Base-by-base conservation (phyloP, 306 rosid genomes). In the Ochetophila trinervis region DNA sequence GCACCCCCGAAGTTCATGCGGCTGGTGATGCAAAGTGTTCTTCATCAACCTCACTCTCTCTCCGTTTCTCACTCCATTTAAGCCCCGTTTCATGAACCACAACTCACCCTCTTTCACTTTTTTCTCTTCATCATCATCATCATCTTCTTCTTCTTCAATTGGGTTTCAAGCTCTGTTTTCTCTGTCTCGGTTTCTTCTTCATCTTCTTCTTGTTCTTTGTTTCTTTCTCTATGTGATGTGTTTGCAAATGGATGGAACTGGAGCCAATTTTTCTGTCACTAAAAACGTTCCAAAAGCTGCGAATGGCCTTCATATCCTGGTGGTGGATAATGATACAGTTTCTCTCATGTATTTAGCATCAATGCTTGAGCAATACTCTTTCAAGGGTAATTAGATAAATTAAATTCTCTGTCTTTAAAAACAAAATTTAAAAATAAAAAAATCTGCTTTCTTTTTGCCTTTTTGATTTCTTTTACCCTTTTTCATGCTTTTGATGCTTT, bases 291-390 rank as follows among this genome's bases (percentile, higher is more conserved):
- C 90, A 17, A 61, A 22, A 53, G 78, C 76, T 74, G 86, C 84
- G 5, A 62, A 53, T 42, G 85, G 85, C 42, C 63, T 74, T 10
- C 10, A 60, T 27, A 53, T 87, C 65, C 60, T 84, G 63, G 60
- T 87, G 50, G 35, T 84, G 8, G 86, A 84, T 74, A 63, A 74
- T 62, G 78, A 80, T 13, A 34, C 50, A 30, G 0, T 42, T 13
- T 62, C 85, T 16, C 80, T 80, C 51, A 5, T n/a, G n/a, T 24
- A 67, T 56, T 65, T 71, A 14, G 42, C 84, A 49, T 36, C 78
- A 15, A 56, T 73, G 61, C 85, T 87, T 55, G 45, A 77, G 56
- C 68, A 73, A 18, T 76, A 70, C 47, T 70, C 86, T 2, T 87
- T 75, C 66, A 74, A 72, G 34, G 88, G 90, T 82, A 75, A 57